Percentiles rank a stretch among this genome's conserved stretches.
phyloP scores from a whole-genome alignment of 129 eudicot species.

The Erigeron canadensis region DNA sequence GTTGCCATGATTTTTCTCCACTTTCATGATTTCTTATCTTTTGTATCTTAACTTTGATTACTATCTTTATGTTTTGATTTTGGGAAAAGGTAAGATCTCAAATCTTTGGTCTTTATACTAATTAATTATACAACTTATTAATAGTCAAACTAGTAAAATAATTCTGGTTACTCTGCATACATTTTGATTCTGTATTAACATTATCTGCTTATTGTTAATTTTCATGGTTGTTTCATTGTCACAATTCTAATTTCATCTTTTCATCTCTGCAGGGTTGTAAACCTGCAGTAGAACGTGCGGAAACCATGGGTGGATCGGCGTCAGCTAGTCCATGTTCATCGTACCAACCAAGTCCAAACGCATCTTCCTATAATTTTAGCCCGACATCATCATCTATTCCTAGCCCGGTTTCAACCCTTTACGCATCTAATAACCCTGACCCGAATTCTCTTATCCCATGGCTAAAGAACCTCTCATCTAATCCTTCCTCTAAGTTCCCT shows the following conservation, averaged over 20 bases:
- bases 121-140: conserved; percentile 1
- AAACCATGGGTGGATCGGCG: conserved; percentile 60
- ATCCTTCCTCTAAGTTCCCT: conserved; percentile 64
- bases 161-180: too few relatives aligned
- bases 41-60: background rate
- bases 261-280: conserved; percentile 66
- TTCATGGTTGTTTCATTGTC: background rate
- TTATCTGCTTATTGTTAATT: background rate
- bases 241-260: background rate
- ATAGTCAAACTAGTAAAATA: background rate
- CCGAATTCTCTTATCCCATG: conserved; percentile 92
- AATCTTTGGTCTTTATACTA: background rate
- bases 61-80: background rate
- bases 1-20: conserved; percentile 8
- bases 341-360: conserved; percentile 83
- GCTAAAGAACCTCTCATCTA: conserved; percentile 81
- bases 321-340: conserved; percentile 79
- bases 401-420: conserved; percentile 62
- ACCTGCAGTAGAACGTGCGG: conserved; percentile 54
- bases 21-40: conserved; percentile 24
- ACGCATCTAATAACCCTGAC: conserved; percentile 47
- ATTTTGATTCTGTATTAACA: too few relatives aligned
- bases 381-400: conserved; percentile 84
- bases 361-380: conserved; percentile 82
- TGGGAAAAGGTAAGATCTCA: conserved; percentile 2